phyloP scores from a whole-genome alignment of 2,329 filamentous ascomycete genomes.

The Colletotrichum sansevieriae region DNA sequence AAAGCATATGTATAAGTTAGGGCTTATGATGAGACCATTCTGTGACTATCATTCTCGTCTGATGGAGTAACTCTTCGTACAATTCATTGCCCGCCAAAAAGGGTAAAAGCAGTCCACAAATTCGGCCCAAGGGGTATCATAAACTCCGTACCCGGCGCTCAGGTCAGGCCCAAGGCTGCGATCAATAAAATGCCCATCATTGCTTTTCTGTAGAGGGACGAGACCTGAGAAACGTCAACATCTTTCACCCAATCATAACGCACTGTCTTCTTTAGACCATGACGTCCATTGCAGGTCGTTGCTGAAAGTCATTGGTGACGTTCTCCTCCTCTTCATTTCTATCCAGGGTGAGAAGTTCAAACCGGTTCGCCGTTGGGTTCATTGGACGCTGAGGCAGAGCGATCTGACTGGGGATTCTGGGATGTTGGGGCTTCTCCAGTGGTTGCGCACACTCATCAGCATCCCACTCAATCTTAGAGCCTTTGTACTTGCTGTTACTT shows the following conservation, averaged over 20 bases:
- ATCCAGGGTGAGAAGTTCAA: slow-evolving; percentile 69
- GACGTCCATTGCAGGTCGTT: slow-evolving; percentile 45
- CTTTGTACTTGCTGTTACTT: slow-evolving; percentile 73
- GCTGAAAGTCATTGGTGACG: background rate
- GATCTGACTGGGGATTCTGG: slow-evolving; percentile 46
- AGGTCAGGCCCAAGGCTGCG: background rate
- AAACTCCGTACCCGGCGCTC: slow-evolving; percentile 3
- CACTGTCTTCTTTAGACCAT: background rate
- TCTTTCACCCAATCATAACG: background rate
- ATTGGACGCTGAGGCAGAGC: slow-evolving; percentile 51
- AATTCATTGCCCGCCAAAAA: background rate
- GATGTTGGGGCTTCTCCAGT: slow-evolving; percentile 53
- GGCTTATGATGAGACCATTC: too few relatives aligned
- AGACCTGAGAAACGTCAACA: too few relatives aligned
- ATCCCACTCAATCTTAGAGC: slow-evolving; percentile 77
- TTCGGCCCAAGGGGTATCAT: slow-evolving; percentile 2
- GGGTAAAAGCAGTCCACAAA: background rate
- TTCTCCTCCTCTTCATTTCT: slow-evolving; percentile 53
- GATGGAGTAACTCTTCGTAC: too few relatives aligned
- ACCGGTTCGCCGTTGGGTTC: slow-evolving; percentile 68
- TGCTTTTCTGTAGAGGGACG: too few relatives aligned
- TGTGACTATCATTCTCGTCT: too few relatives aligned
- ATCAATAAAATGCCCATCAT: too few relatives aligned
- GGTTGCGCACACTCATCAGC: slow-evolving; percentile 79
- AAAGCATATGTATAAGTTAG: too few relatives aligned